Evolutionary conservation across 768 basidiomycete species (phyloP).

Genomic region (Mycena indigotica): DNA sequence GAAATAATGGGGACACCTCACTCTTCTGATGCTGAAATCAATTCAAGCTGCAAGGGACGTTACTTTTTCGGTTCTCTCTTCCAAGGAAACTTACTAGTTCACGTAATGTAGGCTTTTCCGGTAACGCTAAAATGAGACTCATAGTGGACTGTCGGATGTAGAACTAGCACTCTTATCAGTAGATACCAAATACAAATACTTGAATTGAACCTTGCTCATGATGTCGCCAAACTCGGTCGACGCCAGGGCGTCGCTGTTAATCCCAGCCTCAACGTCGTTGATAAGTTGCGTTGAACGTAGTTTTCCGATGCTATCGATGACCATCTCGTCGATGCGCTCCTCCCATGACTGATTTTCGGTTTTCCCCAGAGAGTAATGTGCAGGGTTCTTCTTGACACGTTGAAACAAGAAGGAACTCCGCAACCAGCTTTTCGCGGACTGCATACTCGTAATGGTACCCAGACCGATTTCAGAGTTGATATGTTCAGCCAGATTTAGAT

Average conservation of each 20-base stretch:
- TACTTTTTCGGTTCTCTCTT: too few species aligned
- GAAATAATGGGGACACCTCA: neutral
- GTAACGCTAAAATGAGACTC: slow-evolving; percentile 61
- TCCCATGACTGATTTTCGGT: slow-evolving; percentile 63
- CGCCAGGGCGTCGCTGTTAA: slow-evolving; percentile 40
- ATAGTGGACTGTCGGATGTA: slow-evolving; percentile 79
- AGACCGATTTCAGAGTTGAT: slow-evolving; percentile 93
- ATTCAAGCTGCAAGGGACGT: too few species aligned
- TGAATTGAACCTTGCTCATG: slow-evolving; percentile 83
- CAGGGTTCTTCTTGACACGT: slow-evolving; percentile 82
- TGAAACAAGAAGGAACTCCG: slow-evolving; percentile 84
- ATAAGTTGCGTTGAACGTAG: slow-evolving; percentile 67
- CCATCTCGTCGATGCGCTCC: slow-evolving; percentile 70
- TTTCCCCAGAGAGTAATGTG: slow-evolving; percentile 69
- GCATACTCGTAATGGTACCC: slow-evolving; percentile 72
- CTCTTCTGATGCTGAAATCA: too few species aligned
- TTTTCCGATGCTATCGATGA: slow-evolving; percentile 62
- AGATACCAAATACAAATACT: neutral
- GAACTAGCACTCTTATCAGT: slow-evolving; percentile 48
- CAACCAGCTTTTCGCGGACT: slow-evolving; percentile 81
- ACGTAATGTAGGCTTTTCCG: slow-evolving; percentile 54
- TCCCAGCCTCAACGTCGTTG: slow-evolving; percentile 41
- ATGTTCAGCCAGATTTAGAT: slow-evolving; percentile 84
- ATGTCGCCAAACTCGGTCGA: slow-evolving; percentile 82
- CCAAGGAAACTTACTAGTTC: slow-evolving; percentile 62